A percentile compares a stretch with the other conserved stretches of the same genome.
These are phyloP conservation scores for Colletotrichum neosansevieriae DNA, from an alignment of 2,329 filamentous ascomycete genomes.

Conservation along the genomic window DNA sequence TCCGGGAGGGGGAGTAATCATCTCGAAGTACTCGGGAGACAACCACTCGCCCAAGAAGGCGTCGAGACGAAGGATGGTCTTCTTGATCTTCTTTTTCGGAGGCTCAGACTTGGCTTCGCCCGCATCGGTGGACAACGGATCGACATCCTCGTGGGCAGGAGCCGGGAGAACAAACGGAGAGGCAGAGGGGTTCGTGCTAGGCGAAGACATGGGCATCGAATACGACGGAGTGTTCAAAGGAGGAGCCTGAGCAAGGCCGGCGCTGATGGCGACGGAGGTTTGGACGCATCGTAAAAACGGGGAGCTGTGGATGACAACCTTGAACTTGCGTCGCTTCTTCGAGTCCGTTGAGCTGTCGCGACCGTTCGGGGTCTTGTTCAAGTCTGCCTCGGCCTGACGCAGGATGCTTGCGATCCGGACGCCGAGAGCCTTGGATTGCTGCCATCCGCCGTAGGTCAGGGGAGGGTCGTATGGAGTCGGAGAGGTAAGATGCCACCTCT, in stretches of 20 bases:
- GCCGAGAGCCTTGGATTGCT: constrained; percentile 85
- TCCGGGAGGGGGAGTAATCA: constrained; percentile 88
- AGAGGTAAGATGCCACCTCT: constrained; percentile 93
- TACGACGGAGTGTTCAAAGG: constrained; percentile 47
- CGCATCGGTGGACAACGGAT: constrained; percentile 35
- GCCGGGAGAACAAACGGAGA: constrained; percentile 36
- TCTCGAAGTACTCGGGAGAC: constrained; percentile 91
- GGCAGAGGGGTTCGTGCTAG: constrained; percentile 39
- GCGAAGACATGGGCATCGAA: constrained; percentile 51
- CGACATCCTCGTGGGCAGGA: constrained; percentile 27
- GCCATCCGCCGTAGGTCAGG: constrained; percentile 93
- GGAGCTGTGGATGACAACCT: constrained; percentile 90
- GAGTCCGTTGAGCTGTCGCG: constrained; percentile 42
- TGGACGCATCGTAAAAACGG: constrained; percentile 94
- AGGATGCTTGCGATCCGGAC: constrained; percentile 83
- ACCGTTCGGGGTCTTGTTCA: constrained; percentile 45
- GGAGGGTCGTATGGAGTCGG: constrained; percentile 96
- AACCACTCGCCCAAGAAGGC: constrained; percentile 97
- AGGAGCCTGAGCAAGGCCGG: constrained; percentile 79
- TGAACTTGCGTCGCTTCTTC: constrained; percentile 72
- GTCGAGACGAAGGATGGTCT: constrained; percentile 82
- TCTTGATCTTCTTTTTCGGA: constrained; percentile 55
- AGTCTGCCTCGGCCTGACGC: constrained; percentile 62
- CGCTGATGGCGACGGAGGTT: constrained; percentile 88
- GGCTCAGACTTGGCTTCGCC: constrained; percentile 28